These are phyloP conservation scores for Cercospora sp. DNA, from an alignment of 2,329 filamentous ascomycete species.

Conservation along the genomic window DNA sequence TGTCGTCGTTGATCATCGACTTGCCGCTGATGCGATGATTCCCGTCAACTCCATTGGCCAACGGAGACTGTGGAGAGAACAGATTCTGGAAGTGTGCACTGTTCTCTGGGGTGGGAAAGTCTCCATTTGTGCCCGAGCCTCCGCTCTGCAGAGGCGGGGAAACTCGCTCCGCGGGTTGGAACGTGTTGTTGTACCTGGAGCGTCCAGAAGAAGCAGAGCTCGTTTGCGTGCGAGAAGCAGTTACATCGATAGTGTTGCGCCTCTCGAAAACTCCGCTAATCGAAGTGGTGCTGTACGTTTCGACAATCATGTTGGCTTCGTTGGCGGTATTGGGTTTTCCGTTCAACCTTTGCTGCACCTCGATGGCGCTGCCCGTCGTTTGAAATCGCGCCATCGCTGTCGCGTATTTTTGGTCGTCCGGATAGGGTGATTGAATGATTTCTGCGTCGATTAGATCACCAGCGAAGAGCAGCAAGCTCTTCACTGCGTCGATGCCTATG, in stretches of 20 bases:
- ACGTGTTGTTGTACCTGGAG: slow-evolving; percentile 62
- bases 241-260: slow-evolving; percentile 57
- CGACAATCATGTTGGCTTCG: slow-evolving; percentile 59
- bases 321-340: slow-evolving; percentile 63
- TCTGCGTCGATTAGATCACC: slow-evolving; percentile 62
- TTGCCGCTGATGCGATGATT: slow-evolving; percentile 64
- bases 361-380: slow-evolving; percentile 57
- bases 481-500: slow-evolving; percentile 59
- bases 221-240: slow-evolving; percentile 45
- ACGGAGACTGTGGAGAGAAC: slow-evolving; percentile 72
- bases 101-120: slow-evolving; percentile 60
- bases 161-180: slow-evolving; percentile 62
- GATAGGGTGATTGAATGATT: slow-evolving; percentile 55
- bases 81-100: slow-evolving; percentile 60
- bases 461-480: slow-evolving; percentile 65
- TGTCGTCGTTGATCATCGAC: slow-evolving; percentile 69
- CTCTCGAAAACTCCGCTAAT: slow-evolving; percentile 29
- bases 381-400: slow-evolving; percentile 62
- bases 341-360: slow-evolving; percentile 60
- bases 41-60: slow-evolving; percentile 68
- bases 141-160: slow-evolving; percentile 55
- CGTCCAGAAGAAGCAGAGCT: slow-evolving; percentile 46
- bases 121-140: slow-evolving; percentile 54
- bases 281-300: slow-evolving; percentile 50
- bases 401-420: slow-evolving; percentile 57